Base-by-base conservation (phyloP, 1,284 basidiomycete genomes). In the Cryptococcus sp. region DNA sequence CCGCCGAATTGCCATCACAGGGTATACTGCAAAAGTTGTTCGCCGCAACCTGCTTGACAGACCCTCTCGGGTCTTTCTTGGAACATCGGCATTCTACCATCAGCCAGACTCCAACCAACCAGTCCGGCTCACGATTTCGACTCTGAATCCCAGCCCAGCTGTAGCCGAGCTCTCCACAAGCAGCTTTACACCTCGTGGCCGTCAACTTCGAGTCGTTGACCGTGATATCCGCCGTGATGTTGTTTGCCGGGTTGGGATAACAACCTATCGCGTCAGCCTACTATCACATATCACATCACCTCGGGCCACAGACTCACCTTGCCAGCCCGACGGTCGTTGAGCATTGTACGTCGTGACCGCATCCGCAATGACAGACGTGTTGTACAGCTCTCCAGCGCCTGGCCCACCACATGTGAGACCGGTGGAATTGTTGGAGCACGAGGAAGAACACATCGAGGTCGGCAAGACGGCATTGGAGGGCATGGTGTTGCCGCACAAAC, bases 21-120 rank as follows among this genome's bases (percentile, higher is more conserved):
- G 50, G 47, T 24, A 48, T 37, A 19, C 40, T 44, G 41, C 56
- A 57, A 40, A 39, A 47, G 22, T 44, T 46, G 49, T 44, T 51
- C 4, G 40, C 35, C 35, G 43, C 34, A n/a, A 43, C 33, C 18
- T 12, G 38, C 24, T 25, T 43, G 22, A 32, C 32, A 16, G 25
- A 39, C 12, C n/a, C 23, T 10, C 33, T 26, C 7, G 48, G 48
- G 18, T 43, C 48, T 9, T 24, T 18, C 24, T 49, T 49, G 18
- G 42, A 38, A 28, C 48, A 49, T 7, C 41, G 41, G 23, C 48
- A 49, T 33, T 43, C 41, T 43, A 28, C n/a, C n/a, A n/a, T 7
- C 19, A 7, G 21, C 23, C 37, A 39, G 37, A 7, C 5, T 14
- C 14, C 11, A n/a, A 39, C 22, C n/a, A n/a, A n/a, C n/a, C n/a